These are phyloP conservation scores for Alternaria postmessia DNA, from an alignment of 2,329 filamentous ascomycete species.

Conservation along the genomic window DNA sequence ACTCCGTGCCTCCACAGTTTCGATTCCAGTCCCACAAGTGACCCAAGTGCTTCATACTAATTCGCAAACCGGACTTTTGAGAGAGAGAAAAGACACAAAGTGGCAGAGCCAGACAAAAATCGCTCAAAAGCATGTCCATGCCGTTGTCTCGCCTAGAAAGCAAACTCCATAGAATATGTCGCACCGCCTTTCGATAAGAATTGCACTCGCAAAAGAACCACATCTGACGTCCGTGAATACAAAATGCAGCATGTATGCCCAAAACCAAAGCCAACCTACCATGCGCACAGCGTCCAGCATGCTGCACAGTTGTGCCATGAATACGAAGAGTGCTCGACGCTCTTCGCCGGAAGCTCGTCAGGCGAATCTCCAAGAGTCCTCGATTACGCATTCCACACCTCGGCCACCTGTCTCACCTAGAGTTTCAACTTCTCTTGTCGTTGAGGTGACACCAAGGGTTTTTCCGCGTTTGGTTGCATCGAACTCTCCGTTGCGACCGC, in stretches of 20 bases:
- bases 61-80: not conserved
- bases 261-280: fast-evolving
- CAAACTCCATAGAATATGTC: not conserved
- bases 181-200: not conserved
- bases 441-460: not conserved
- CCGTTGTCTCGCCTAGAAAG: no score
- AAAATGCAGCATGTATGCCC: no score
- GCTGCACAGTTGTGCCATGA: not conserved
- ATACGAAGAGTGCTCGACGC: no score
- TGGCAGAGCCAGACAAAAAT: not conserved
- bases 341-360: not conserved
- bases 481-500: fast-evolving
- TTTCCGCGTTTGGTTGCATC: not conserved
- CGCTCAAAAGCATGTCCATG: not conserved
- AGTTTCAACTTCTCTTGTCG: not conserved
- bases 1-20: not conserved
- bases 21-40: not conserved
- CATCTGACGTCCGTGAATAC: fast-evolving
- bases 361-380: no score
- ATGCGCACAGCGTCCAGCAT: not conserved
- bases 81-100: not conserved
- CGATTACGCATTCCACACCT: not conserved
- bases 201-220: fast-evolving
- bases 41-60: fast-evolving
- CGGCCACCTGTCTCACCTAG: not conserved